Base-by-base conservation (phyloP, 192 early-diverging fungal species). In the Linnemannia exigua region DNA sequence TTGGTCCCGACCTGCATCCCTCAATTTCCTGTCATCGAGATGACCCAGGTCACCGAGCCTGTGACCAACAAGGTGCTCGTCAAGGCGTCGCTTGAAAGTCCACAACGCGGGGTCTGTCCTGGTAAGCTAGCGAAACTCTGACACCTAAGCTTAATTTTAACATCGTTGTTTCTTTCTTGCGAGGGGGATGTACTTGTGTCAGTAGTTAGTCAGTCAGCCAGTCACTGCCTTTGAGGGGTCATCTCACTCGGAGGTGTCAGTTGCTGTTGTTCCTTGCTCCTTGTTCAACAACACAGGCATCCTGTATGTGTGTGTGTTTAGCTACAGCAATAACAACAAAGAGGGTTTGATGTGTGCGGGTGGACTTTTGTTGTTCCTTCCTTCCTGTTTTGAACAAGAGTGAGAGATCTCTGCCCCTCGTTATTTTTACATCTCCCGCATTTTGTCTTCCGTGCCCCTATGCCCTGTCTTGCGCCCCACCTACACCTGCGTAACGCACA, bases 91-190 rank as follows among this genome's bases (percentile, higher is more conserved):
- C 28, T 79, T 36, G 77, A 85, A 51, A 85, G 83, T 41, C 73
- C 77, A 2, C 83, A 85, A 51, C 83, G 83, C 28, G 84, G 84
- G 4, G 67, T 86, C 17, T 86, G 84, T 61, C 78, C 77, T 67
- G 84, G 84, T 86, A 50, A 16, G 82, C 67, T 61, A 7, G 25
- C 7, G 9, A 25, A n/a, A 22, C 20, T 9, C 36, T 69, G 67
- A 63, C 38, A 37, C 67, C 14, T 28, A 41, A 41, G 19, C 37
- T 69, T 69, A 69, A 38, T 41, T 69, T 44, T 6, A 44, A 3
- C 9, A 44, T 9, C 41, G 41, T 44, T 44, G 41, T 44, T n/a
- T n/a, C n/a, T n/a, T n/a, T n/a, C n/a, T n/a, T n/a, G n/a, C n/a
- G n/a, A 9, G 52, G 25, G 7, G 25, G 15, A 51, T 51, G 50